Base-by-base conservation (phyloP, 1,284 basidiomycete genomes). In the Phylloporus gajari region DNA sequence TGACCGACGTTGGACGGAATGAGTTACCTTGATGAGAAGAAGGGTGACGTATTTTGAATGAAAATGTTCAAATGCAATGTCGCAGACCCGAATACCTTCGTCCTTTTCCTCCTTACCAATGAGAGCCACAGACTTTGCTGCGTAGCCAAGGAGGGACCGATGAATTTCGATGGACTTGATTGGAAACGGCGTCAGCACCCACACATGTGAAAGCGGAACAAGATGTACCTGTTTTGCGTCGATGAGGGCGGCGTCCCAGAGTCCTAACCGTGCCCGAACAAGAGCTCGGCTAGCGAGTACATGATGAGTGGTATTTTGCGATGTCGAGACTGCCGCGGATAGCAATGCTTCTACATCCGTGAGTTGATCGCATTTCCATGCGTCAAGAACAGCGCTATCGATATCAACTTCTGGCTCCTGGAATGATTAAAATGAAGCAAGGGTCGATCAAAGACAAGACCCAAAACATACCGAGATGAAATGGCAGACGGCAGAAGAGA, bases 231-330 rank as follows among this genome's bases (percentile, higher is more conserved):
- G 2, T 44, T 65, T n/a, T 3, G 72, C 73, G 30, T 75, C 73
- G 1, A 9, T n/a, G 27, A 75, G 32, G 1, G 72, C 72, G 1
- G 25, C 42, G 9, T 64, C 66, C 65, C 32, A 59, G 3, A 32
- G n/a, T 42, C 12, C 4, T 7, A 74, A 21, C 30, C 62, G 60
- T 40, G 66, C 30, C 7, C 59, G 46, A 0, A 75, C 44, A 25
- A 75, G 65, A 23, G 69, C 68, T 15, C 74, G 60, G 27, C 56
- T 60, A 3, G 69, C 71, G 3, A 75, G 60, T 40, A 58, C 25
- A 17, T 59, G 30, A 59, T 32, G 32, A 5, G 32, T 11, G 8
- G 40, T 42, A 17, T 27, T 9, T n/a, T n/a, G 19, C 6, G 61
- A 27, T 9, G n/a, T 27, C 25, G n/a, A n/a, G 25, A 62, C 42